Evolutionary conservation across 2,329 filamentous ascomycete species (phyloP).

Genomic region (Paraphaeosphaeria sporulosa): DNA sequence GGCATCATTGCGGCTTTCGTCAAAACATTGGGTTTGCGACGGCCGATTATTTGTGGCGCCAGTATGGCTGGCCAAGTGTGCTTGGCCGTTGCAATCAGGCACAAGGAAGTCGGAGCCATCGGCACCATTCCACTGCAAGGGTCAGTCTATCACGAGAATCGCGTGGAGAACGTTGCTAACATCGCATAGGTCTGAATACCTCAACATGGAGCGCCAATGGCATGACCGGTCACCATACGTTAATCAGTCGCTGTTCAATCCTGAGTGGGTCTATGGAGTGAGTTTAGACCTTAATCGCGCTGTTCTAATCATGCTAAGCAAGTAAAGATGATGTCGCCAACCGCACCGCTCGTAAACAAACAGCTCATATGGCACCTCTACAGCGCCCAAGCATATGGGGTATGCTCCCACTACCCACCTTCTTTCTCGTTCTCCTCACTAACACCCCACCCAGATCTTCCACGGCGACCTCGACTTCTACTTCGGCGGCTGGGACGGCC

Average conservation of each 20-base stretch:
- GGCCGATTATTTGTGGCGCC: constrained; percentile 59
- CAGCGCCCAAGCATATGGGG: constrained; percentile 58
- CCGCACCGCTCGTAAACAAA: constrained; percentile 54
- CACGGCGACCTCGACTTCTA: constrained; percentile 62
- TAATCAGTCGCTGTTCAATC: constrained; percentile 58
- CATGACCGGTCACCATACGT: constrained; percentile 57
- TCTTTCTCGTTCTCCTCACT: too few species aligned
- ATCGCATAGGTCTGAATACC: constrained; percentile 44
- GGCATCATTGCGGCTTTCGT: constrained; percentile 56
- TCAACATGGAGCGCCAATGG: constrained; percentile 55
- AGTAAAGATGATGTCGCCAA: constrained; percentile 55
- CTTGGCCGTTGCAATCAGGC: constrained; percentile 56
- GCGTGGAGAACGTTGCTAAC: constrained; percentile 30
- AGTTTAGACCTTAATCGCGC: neutral
- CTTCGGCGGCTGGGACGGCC: constrained; percentile 60
- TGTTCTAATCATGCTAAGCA: constrained; percentile 12
- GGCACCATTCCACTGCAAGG: constrained; percentile 58
- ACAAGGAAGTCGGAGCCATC: constrained; percentile 56
- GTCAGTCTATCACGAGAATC: constrained; percentile 25
- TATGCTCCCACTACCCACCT: constrained; percentile 17
- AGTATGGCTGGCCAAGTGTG: constrained; percentile 61
- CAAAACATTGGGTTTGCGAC: constrained; percentile 53
- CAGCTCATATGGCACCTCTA: constrained; percentile 61
- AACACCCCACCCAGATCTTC: constrained; percentile 49
- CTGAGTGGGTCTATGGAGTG: constrained; percentile 59